A percentile compares a stretch with the other conserved stretches of the same genome.
Conservation (phyloP, 192 early-diverging fungal genomes). For the Geranomyces variabilis region DNA sequence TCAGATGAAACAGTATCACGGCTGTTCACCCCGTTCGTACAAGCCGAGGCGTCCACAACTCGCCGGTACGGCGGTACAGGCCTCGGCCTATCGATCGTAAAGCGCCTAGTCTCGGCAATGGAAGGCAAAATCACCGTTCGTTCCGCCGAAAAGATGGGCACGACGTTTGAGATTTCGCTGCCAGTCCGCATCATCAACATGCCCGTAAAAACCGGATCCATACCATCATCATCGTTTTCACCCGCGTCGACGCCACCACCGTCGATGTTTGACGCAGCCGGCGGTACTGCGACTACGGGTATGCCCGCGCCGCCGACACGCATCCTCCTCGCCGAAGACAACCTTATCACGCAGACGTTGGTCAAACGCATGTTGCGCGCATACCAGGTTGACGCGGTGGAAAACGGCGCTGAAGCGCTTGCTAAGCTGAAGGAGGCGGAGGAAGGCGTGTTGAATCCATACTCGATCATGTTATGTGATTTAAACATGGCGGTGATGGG, state of each 20-base stretch:
- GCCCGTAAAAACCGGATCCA: no score
- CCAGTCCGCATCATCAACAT: neutral
- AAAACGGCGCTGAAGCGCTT: constrained; percentile 36
- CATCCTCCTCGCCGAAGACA: constrained; percentile 36
- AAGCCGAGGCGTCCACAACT: constrained; percentile 28
- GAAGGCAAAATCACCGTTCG: constrained; percentile 20
- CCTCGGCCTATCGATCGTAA: constrained; percentile 31
- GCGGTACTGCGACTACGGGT: neutral
- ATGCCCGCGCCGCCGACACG: neutral
- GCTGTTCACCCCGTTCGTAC: constrained; percentile 36
- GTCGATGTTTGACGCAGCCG: neutral
- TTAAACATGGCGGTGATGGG: constrained; percentile 31
- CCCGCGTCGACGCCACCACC: neutral
- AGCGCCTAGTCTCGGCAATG: constrained; percentile 23
- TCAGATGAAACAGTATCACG: constrained; percentile 1
- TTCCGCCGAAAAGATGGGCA: constrained; percentile 13
- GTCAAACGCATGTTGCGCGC: constrained; percentile 30
- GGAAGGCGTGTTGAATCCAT: neutral
- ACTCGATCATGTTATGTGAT: constrained; percentile 26
- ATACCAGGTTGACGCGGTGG: constrained; percentile 24
- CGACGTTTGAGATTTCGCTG: constrained; percentile 23
- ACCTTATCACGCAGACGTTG: constrained; percentile 31
- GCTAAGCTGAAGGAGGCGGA: neutral
- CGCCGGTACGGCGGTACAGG: constrained; percentile 36
- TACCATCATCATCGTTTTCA: neutral